These are phyloP conservation scores for Fomitopsis serialis DNA, from an alignment of 768 basidiomycete genomes.

Conservation along the genomic window DNA sequence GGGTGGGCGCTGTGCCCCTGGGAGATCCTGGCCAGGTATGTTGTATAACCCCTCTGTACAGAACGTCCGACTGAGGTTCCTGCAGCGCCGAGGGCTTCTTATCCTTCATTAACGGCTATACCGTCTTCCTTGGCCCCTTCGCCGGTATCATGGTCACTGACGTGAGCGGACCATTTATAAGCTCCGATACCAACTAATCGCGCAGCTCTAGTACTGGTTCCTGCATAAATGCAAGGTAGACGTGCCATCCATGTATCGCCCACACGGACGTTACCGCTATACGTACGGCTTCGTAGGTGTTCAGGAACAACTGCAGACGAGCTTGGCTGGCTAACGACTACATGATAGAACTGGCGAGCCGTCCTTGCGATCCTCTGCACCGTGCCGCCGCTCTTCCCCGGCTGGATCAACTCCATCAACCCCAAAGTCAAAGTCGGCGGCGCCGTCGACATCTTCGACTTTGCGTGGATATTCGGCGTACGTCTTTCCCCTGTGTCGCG, in stretches of 20 bases:
- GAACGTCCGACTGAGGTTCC: neutral
- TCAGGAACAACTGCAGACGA: neutral
- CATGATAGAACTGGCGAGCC: slow-evolving; percentile 82
- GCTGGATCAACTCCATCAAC: slow-evolving; percentile 73
- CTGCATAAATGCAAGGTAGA: slow-evolving; percentile 68
- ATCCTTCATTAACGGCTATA: slow-evolving; percentile 77
- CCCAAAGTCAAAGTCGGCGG: slow-evolving; percentile 55
- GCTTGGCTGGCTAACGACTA: neutral
- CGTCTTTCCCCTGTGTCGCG: slow-evolving; percentile 17
- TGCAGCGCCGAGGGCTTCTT: slow-evolving; percentile 58
- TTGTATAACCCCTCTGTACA: neutral
- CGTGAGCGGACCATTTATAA: slow-evolving; percentile 28
- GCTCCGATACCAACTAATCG: neutral
- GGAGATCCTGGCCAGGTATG: slow-evolving; percentile 63
- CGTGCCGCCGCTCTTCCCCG: slow-evolving; percentile 69
- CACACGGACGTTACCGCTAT: slow-evolving; percentile 76
- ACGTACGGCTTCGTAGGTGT: slow-evolving; percentile 60
- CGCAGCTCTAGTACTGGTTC: slow-evolving; percentile 64
- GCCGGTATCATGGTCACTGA: slow-evolving; percentile 65
- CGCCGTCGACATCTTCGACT: slow-evolving; percentile 52
- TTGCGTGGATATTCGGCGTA: slow-evolving; percentile 77
- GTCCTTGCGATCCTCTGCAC: slow-evolving; percentile 61
- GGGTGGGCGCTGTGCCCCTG: slow-evolving; percentile 86
- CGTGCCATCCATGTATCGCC: slow-evolving; percentile 81
- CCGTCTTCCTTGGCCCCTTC: slow-evolving; percentile 83